Percentiles rank a stretch among this genome's conserved stretches.
Evolutionary conservation across 805 yeast species (phyloP).

Genomic region (Monosporozyma siamensis): DNA sequence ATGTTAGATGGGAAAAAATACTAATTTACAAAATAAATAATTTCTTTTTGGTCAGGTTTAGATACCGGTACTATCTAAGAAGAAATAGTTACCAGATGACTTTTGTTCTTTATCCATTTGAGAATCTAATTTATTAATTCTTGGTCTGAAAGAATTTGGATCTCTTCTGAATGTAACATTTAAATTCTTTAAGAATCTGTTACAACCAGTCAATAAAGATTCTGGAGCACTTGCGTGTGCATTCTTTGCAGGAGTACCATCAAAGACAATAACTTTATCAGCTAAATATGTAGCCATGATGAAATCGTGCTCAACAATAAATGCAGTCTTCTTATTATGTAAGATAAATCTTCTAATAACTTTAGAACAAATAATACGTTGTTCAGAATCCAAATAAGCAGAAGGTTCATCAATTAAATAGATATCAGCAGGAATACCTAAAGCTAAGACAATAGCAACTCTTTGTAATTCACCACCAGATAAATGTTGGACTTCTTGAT

Average conservation of each 20-base stretch:
- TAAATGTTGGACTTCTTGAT: slow-evolving; percentile 93
- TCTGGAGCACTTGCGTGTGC: slow-evolving; percentile 87
- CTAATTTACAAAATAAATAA: too few species aligned
- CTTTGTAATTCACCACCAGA: slow-evolving; percentile 99
- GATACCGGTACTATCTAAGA: slow-evolving; percentile 62
- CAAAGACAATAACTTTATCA: slow-evolving; percentile 96
- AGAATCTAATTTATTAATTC: slow-evolving; percentile 94
- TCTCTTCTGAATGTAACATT: slow-evolving; percentile 99
- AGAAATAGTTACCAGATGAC: slow-evolving; percentile 85
- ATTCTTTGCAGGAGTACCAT: slow-evolving; percentile 82
- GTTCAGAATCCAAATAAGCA: slow-evolving; percentile 98
- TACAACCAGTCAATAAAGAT: slow-evolving; percentile 92
- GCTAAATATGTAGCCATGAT: slow-evolving; percentile 99
- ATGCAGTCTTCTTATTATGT: slow-evolving; percentile 98
- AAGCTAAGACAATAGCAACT: slow-evolving; percentile 91
- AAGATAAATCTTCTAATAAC: slow-evolving; percentile 94
- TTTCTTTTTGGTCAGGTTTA: slow-evolving; percentile 18
- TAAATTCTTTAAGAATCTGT: slow-evolving; percentile 90
- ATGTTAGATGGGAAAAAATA: too few species aligned
- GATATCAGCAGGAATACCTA: slow-evolving; percentile 92
- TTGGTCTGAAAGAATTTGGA: slow-evolving; percentile 95
- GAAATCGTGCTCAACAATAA: slow-evolving; percentile 98
- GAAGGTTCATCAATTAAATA: slow-evolving; percentile 98
- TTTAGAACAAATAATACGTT: slow-evolving; percentile 97
- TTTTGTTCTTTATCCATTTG: slow-evolving; percentile 99